A percentile compares a stretch with the other conserved stretches of the same genome.
Evolutionary conservation across 495 filamentous ascomycete genomes (phyloP).

Genomic region (Talaromyces liani): DNA sequence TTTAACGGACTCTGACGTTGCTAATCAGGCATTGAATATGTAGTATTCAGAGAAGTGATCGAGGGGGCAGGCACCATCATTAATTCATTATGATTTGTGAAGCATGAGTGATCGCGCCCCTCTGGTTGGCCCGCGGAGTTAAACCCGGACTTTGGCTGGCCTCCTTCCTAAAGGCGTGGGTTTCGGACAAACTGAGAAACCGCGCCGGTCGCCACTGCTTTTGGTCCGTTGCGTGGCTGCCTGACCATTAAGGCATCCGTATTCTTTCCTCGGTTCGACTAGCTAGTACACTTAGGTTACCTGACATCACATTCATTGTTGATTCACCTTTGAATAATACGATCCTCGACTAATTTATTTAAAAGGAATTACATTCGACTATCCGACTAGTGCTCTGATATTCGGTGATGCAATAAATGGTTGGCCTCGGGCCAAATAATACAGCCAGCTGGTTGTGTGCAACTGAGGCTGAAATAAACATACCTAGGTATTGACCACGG

Average conservation of each 20-base stretch:
- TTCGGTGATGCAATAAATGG: conserved; percentile 2
- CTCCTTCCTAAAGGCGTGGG: background rate
- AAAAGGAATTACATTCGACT: background rate
- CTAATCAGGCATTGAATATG: background rate
- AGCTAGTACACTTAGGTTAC: background rate
- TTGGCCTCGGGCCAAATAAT: conserved; percentile 3
- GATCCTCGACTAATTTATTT: background rate
- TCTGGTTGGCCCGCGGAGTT: conserved; percentile 2
- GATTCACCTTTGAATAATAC: background rate
- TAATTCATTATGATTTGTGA: background rate
- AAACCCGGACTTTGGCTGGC: conserved; percentile 1
- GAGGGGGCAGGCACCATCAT: background rate
- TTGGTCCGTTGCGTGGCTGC: background rate
- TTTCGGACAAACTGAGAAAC: conserved; percentile 1
- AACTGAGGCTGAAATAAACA: background rate
- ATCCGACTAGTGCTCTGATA: background rate
- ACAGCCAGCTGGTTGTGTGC: background rate
- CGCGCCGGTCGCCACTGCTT: background rate
- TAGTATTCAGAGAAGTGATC: background rate
- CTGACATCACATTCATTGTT: background rate
- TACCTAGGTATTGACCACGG: background rate
- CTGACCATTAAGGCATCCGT: background rate
- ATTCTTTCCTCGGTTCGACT: background rate
- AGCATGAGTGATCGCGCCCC: background rate
- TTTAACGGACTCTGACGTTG: background rate